Conservation (phyloP, 2,329 filamentous ascomycete species). For the Hyphodiscus sp. region DNA sequence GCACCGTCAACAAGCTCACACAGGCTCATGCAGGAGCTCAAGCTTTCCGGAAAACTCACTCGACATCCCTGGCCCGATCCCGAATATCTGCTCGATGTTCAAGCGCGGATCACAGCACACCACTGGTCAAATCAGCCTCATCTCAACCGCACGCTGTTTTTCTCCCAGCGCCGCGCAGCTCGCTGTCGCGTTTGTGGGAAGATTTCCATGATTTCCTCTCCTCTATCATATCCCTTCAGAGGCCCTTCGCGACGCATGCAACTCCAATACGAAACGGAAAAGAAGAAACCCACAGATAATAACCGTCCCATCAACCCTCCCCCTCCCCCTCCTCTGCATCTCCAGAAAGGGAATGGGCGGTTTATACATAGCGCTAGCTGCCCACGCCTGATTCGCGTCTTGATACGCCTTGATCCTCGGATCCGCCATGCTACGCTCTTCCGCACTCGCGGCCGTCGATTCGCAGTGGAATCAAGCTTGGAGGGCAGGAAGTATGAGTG, state of each 20-base stretch:
- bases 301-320: slow-evolving; percentile 20
- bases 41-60: background rate
- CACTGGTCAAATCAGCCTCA: slow-evolving; percentile 9
- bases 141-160: too few relatives aligned
- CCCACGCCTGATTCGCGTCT: slow-evolving; percentile 12
- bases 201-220: too few relatives aligned
- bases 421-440: too few relatives aligned
- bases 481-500: too few relatives aligned
- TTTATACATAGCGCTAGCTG: slow-evolving; percentile 6
- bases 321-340: slow-evolving; percentile 21
- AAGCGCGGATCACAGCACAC: slow-evolving; percentile 22
- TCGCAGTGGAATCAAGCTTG: too few relatives aligned
- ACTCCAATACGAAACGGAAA: background rate
- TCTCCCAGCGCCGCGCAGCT: too few relatives aligned
- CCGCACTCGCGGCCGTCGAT: too few relatives aligned
- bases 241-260: too few relatives aligned
- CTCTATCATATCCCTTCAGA: too few relatives aligned
- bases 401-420: background rate
- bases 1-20: too few relatives aligned
- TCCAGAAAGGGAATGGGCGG: slow-evolving; percentile 15
- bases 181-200: too few relatives aligned
- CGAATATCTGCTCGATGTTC: slow-evolving; percentile 18
- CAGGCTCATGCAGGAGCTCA: too few relatives aligned
- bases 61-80: slow-evolving; percentile 7
- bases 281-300: slow-evolving; percentile 17